Evolutionary conservation across 2,329 filamentous ascomycete genomes (phyloP).

Genomic region (Beauveria scarabaeidicola): DNA sequence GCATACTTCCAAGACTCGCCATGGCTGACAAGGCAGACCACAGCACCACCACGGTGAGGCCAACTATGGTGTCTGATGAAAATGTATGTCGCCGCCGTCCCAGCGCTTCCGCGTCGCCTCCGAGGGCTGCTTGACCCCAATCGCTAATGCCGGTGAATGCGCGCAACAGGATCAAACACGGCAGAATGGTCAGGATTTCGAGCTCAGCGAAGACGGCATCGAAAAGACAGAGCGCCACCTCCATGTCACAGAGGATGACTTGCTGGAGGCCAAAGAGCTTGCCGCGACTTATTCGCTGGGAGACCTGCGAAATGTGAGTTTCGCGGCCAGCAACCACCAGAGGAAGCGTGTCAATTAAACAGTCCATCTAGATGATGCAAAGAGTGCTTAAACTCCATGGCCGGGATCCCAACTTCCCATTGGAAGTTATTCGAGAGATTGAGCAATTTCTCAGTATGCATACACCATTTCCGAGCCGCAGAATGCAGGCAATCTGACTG

Average conservation of each 20-base stretch:
- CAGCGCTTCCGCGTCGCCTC: neutral
- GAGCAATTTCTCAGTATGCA: slow-evolving; percentile 27
- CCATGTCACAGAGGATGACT: slow-evolving; percentile 33
- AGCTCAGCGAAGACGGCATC: neutral
- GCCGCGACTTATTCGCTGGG: slow-evolving; percentile 27
- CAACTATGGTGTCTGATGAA: neutral
- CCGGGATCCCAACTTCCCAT: slow-evolving; percentile 31
- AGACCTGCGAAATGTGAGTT: slow-evolving; percentile 22
- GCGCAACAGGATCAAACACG: neutral
- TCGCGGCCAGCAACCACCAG: neutral
- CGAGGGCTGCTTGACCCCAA: too few relatives aligned
- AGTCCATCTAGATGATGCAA: slow-evolving; percentile 22
- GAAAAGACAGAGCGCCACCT: slow-evolving; percentile 15
- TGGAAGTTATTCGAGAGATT: slow-evolving; percentile 26
- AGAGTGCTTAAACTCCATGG: slow-evolving; percentile 26
- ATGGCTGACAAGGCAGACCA: slow-evolving; percentile 1
- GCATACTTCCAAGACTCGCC: neutral
- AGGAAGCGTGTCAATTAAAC: neutral
- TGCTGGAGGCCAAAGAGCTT: slow-evolving; percentile 34
- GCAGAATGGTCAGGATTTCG: neutral
- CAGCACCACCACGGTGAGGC: neutral
- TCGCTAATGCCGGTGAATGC: neutral
- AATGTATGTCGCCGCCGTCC: neutral
- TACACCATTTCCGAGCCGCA: neutral
- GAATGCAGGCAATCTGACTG: neutral